These are phyloP conservation scores for Fusarium sp. DNA, from an alignment of 2,329 filamentous ascomycete species.

Conservation along the genomic window DNA sequence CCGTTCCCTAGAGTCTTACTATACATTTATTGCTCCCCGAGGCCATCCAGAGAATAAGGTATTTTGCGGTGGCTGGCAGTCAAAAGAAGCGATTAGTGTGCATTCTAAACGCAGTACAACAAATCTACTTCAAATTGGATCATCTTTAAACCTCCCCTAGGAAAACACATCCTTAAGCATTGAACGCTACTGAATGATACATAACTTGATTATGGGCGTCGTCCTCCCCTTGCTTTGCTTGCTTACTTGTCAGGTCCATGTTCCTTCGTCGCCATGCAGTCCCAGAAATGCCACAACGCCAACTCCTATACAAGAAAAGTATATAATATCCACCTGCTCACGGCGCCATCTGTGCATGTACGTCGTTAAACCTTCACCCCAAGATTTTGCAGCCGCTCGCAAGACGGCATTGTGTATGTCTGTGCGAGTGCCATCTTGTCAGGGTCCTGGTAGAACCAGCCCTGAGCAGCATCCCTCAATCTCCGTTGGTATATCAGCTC, in stretches of 20 bases:
- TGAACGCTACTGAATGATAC: slow-evolving; percentile 25
- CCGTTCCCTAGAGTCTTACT: background rate
- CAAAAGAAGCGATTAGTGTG: background rate
- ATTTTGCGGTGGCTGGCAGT: background rate
- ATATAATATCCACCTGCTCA: slow-evolving; percentile 12
- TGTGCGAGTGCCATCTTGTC: slow-evolving; percentile 79
- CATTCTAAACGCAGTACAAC: background rate
- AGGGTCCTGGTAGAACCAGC: slow-evolving; percentile 86
- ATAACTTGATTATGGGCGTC: slow-evolving; percentile 31
- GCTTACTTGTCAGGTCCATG: slow-evolving; percentile 5
- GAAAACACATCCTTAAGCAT: slow-evolving; percentile 12
- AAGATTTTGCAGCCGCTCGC: slow-evolving; percentile 59
- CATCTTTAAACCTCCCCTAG: background rate
- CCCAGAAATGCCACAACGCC: slow-evolving; percentile 44
- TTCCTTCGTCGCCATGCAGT: slow-evolving; percentile 38
- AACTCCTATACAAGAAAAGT: slow-evolving; percentile 42
- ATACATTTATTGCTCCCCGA: accelerated
- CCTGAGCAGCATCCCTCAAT: slow-evolving; percentile 79
- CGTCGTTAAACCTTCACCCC: slow-evolving; percentile 41
- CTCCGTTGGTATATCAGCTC: slow-evolving; percentile 74
- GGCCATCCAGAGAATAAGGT: background rate
- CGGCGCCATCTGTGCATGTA: background rate
- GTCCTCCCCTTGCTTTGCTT: slow-evolving; percentile 15
- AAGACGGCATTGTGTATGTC: slow-evolving; percentile 61
- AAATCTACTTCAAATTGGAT: background rate